These are phyloP conservation scores for Leucogyrophana mollusca DNA, from an alignment of 768 basidiomycete genomes.

Conservation along the genomic window DNA sequence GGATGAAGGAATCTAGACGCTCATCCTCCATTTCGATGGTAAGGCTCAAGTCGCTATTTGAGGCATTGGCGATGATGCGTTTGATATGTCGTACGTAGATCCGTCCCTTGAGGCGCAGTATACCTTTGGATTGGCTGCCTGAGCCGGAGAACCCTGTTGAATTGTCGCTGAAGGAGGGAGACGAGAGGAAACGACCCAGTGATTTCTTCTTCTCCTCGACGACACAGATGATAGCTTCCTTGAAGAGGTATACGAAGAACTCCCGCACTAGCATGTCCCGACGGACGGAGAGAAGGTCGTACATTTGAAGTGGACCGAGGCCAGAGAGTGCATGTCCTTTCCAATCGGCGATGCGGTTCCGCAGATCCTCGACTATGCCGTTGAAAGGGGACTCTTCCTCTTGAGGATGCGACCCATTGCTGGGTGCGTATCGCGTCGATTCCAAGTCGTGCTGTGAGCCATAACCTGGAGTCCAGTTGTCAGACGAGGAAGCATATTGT, in stretches of 20 bases:
- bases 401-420: constrained; percentile 27
- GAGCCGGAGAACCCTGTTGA: constrained; percentile 38
- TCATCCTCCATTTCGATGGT: constrained; percentile 99
- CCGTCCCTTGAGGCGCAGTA: constrained; percentile 88
- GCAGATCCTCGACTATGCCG: constrained; percentile 84
- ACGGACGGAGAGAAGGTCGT: constrained; percentile 85
- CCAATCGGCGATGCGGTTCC: constrained; percentile 92
- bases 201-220: constrained; percentile 91
- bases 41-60: constrained; percentile 82
- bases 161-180: constrained; percentile 54
- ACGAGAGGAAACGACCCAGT: constrained; percentile 70
- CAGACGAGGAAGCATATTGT: constrained; percentile 12
- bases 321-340: constrained; percentile 91
- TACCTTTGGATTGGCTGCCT: constrained; percentile 49
- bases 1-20: constrained; percentile 87
- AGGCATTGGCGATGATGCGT: constrained; percentile 77
- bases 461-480: constrained; percentile 26
- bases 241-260: constrained; percentile 96
- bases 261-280: constrained; percentile 89
- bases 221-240: constrained; percentile 98
- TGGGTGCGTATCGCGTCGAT: constrained; percentile 27
- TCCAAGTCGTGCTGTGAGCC: constrained; percentile 26
- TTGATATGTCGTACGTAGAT: constrained; percentile 96
- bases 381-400: constrained; percentile 78
- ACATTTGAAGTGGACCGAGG: constrained; percentile 88